Conservation (phyloP, 208 protist species). For the Novymonas esmeraldas region DNA sequence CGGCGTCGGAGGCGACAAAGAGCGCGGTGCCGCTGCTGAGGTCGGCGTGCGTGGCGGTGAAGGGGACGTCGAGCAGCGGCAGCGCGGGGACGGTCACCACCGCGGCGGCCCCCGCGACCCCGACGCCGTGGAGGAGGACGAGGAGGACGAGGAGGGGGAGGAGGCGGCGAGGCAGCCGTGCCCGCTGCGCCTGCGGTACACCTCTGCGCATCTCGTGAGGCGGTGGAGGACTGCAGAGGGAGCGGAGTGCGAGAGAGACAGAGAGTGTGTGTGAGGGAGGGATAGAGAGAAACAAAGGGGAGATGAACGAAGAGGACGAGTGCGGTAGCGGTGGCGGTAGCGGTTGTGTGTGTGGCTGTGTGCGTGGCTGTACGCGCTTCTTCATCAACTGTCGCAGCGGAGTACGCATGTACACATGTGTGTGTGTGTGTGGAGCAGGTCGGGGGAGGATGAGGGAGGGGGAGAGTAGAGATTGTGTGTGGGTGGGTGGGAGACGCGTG, state of each 20-base stretch:
- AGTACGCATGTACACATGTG: too few relatives aligned
- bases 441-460: background rate
- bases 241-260: too few relatives aligned
- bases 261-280: too few relatives aligned
- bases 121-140: background rate
- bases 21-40: background rate
- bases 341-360: background rate
- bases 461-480: too few relatives aligned
- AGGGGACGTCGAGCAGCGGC: conserved; percentile 10
- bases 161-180: too few relatives aligned
- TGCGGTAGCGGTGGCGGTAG: background rate
- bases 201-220: too few relatives aligned
- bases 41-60: background rate
- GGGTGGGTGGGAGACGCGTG: too few relatives aligned
- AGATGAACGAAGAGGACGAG: background rate
- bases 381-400: background rate
- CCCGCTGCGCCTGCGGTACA: too few relatives aligned
- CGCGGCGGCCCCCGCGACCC: background rate
- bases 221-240: too few relatives aligned
- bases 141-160: too few relatives aligned
- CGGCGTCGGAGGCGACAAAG: conserved; percentile 2
- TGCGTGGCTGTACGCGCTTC: background rate
- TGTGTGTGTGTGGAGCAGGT: background rate
- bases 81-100: conserved; percentile 5
- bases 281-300: conserved; percentile 1